These are phyloP conservation scores for Septoria linicola DNA, from an alignment of 2,329 filamentous ascomycete genomes.

Conservation along the genomic window DNA sequence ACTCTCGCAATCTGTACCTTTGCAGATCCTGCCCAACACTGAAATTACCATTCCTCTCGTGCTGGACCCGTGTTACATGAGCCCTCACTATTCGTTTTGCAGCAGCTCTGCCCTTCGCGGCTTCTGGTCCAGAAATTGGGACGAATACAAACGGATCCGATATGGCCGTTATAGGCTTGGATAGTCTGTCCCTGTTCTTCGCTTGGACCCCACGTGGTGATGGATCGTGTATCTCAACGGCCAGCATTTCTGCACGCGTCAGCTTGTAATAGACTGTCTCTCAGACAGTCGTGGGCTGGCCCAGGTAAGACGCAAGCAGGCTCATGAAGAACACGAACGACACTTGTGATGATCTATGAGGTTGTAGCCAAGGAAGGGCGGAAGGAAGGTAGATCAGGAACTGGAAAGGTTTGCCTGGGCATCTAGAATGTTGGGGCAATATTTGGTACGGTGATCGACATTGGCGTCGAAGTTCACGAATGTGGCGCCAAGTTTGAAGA, in stretches of 20 bases:
- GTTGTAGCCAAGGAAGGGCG: neutral
- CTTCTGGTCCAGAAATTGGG: slow-evolving; percentile 1
- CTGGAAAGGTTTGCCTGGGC: neutral
- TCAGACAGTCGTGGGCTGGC: neutral
- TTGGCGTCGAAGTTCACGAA: slow-evolving; percentile 4
- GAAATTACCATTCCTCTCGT: slow-evolving; percentile 9
- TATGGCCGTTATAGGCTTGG: slow-evolving; percentile 1
- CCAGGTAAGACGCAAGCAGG: neutral
- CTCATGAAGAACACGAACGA: neutral
- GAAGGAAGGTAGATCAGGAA: neutral
- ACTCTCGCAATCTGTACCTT: neutral
- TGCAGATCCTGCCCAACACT: slow-evolving; percentile 9
- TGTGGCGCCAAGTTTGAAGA: neutral
- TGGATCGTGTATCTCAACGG: neutral
- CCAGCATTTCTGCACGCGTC: neutral
- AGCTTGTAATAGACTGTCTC: no score
- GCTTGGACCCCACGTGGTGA: neutral
- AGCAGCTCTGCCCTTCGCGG: neutral
- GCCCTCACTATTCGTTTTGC: slow-evolving; percentile 5
- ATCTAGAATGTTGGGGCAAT: neutral
- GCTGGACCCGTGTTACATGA: slow-evolving; percentile 7
- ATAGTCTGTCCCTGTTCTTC: neutral
- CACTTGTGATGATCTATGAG: neutral
- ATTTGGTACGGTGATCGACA: slow-evolving; percentile 7
- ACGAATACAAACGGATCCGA: slow-evolving; percentile 5